Percentiles rank a stretch among this genome's conserved stretches.
These are phyloP conservation scores for Cutaneotrichosporon sp. DNA, from an alignment of 1,284 basidiomycete genomes.

Conservation along the genomic window DNA sequence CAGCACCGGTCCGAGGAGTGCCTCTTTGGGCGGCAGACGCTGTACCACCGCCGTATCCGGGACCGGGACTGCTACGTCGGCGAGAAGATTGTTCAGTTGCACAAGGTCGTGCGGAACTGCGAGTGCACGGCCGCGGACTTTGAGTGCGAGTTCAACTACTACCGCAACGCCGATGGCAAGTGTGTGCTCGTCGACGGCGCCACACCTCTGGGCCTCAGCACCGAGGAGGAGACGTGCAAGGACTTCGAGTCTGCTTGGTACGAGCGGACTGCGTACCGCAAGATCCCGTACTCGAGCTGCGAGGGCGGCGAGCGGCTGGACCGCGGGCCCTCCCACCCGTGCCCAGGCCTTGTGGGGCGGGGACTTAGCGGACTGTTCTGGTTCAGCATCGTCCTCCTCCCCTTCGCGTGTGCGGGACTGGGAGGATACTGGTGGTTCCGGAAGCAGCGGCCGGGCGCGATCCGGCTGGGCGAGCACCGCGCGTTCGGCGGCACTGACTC, in stretches of 20 bases:
- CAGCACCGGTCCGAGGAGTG: conserved; percentile 71
- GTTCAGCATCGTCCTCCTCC: conserved; percentile 64
- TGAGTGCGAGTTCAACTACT: conserved; percentile 92
- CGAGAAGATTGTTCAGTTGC: conserved; percentile 52
- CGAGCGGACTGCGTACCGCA: conserved; percentile 80
- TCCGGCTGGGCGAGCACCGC: conserved; percentile 62
- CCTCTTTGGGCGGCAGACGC: conserved; percentile 81
- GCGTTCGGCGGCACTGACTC: conserved; percentile 48
- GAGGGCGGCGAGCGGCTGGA: conserved; percentile 69
- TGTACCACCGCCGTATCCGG: conserved; percentile 81
- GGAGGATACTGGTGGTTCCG: conserved; percentile 74
- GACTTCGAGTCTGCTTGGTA: conserved; percentile 75
- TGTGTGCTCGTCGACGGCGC: conserved; percentile 72
- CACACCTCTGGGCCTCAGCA: conserved; percentile 52
- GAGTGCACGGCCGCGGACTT: conserved; percentile 70
- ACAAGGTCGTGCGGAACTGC: conserved; percentile 64
- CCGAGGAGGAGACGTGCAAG: conserved; percentile 56
- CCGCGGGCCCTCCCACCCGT: conserved; percentile 63
- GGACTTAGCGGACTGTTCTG: conserved; percentile 74
- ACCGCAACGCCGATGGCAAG: conserved; percentile 60
- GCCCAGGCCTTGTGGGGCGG: conserved; percentile 61
- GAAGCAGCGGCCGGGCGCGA: conserved; percentile 55
- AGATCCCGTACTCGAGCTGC: conserved; percentile 80
- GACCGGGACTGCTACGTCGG: conserved; percentile 78
- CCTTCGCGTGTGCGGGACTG: conserved; percentile 66